These are phyloP conservation scores for Hylodesmum podocarpum DNA, from an alignment of 306 rosid species.

Conservation along the genomic window DNA sequence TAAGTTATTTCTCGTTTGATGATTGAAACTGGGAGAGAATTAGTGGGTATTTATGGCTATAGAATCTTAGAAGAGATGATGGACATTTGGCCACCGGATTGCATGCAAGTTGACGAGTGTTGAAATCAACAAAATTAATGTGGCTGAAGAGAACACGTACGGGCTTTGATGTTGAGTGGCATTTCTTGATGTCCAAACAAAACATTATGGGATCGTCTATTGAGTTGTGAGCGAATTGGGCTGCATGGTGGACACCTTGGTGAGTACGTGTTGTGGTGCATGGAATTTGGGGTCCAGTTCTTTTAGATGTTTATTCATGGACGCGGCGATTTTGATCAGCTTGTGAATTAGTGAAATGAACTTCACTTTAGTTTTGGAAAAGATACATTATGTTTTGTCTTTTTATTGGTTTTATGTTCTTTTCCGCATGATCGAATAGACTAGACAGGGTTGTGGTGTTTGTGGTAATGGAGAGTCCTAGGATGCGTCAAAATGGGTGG, in stretches of 20 bases:
- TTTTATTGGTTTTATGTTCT: not conserved
- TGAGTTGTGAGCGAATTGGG: not conserved
- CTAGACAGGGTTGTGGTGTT: not conserved
- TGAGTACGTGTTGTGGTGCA: constrained; percentile 18
- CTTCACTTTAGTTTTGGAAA: not conserved
- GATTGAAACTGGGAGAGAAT: not conserved
- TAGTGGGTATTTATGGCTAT: constrained; percentile 14
- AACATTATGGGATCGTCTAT: not conserved
- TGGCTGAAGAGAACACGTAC: not conserved
- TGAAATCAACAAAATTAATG: constrained; percentile 14
- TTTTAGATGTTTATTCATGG: not conserved
- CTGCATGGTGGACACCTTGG: not conserved
- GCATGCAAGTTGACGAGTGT: constrained; percentile 44
- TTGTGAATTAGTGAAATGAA: not conserved
- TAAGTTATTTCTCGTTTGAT: not conserved
- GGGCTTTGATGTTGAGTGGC: not conserved
- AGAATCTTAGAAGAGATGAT: not conserved
- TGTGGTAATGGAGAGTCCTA: not conserved
- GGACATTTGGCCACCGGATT: not conserved
- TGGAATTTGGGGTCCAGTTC: not conserved
- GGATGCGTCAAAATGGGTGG: too few species aligned
- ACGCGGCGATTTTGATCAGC: not conserved
- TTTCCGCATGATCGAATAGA: not conserved
- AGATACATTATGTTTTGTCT: not conserved
- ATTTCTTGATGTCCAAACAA: not conserved